These are phyloP conservation scores for Chloris gayana DNA, from an alignment of 176 grass and related monocot genomes.

Conservation along the genomic window DNA sequence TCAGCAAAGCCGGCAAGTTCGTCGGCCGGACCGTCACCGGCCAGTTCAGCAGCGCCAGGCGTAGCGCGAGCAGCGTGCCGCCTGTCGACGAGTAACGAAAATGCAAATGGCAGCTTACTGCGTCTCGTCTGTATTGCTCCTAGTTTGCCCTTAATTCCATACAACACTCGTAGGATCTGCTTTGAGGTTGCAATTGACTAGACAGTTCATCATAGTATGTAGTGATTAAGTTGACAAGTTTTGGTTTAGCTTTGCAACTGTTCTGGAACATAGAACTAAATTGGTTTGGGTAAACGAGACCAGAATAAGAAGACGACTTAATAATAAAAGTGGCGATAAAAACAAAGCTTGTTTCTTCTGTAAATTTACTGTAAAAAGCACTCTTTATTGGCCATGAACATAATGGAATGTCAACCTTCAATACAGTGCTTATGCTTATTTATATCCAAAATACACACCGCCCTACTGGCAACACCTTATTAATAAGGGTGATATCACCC, in stretches of 20 bases:
- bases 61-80: conserved; percentile 49
- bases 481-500: conserved; percentile 46
- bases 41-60: conserved; percentile 79
- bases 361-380: not conserved
- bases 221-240: no score
- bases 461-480: conserved; percentile 44
- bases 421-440: conserved; percentile 67
- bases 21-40: conserved; percentile 72
- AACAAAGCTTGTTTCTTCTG: not conserved
- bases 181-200: not conserved
- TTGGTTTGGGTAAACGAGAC: not conserved
- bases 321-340: no score
- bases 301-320: no score
- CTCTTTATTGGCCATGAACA: conserved; percentile 27
- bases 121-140: not conserved
- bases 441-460: conserved; percentile 51
- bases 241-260: not conserved
- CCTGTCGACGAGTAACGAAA: conserved; percentile 26
- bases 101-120: not conserved
- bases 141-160: not conserved
- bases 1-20: conserved; percentile 79
- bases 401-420: conserved; percentile 32
- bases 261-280: not conserved
- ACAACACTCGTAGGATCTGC: not conserved
- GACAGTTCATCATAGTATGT: not conserved